Percentiles rank a stretch among this genome's conserved stretches.
Conservation (phyloP, 1,284 basidiomycete species). For the Termitomyces sp. region DNA sequence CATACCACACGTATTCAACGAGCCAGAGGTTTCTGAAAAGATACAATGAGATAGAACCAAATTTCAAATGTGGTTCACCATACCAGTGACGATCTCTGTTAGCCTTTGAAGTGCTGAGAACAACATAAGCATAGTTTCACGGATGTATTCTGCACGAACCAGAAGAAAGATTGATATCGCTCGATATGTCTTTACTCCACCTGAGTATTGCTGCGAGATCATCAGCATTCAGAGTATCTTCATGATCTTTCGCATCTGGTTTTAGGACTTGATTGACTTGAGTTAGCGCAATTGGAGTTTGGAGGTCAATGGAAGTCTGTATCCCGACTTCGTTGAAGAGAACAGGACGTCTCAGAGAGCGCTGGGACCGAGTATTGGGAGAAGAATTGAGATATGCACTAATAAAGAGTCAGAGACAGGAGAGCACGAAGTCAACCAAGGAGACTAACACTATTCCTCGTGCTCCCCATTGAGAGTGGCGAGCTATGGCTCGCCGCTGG, state of each 20-base stretch:
- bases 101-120: conserved; percentile 52
- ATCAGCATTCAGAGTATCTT: conserved; percentile 48
- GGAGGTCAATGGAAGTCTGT: conserved; percentile 46
- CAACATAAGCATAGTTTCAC: conserved; percentile 2
- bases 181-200: conserved; percentile 69
- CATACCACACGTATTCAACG: conserved; percentile 55
- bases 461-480: conserved; percentile 67
- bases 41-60: background rate
- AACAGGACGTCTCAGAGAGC: conserved; percentile 46
- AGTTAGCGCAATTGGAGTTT: conserved; percentile 30
- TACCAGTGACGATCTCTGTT: conserved; percentile 66
- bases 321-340: conserved; percentile 57
- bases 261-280: conserved; percentile 30
- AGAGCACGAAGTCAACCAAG: background rate
- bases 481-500: conserved; percentile 56
- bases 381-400: conserved; percentile 48
- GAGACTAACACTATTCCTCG: conserved; percentile 55
- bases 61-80: conserved; percentile 8
- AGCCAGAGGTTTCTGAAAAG: conserved; percentile 52
- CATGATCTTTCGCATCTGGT: conserved; percentile 40
- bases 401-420: conserved; percentile 1
- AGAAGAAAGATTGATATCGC: conserved; percentile 62
- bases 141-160: conserved; percentile 28
- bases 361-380: conserved; percentile 39
- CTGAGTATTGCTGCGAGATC: conserved; percentile 61